phyloP scores from a whole-genome alignment of 2,329 filamentous ascomycete genomes.

The Scedosporium dehoogii region DNA sequence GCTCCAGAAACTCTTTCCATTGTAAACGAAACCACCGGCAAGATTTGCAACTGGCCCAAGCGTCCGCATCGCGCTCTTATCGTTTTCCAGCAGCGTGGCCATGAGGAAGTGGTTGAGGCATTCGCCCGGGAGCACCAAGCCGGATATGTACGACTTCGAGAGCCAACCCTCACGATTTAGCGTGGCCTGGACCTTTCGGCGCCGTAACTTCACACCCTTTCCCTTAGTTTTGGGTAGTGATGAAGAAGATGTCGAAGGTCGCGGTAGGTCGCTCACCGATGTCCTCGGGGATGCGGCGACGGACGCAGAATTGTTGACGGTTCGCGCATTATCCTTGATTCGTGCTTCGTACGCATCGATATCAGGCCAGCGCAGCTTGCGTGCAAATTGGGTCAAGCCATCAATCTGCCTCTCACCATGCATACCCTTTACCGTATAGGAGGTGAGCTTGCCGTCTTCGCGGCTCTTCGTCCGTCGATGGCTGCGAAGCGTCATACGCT shows the following conservation, averaged over 20 bases:
- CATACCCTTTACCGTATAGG: conserved; percentile 44
- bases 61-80: conserved; percentile 45
- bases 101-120: conserved; percentile 54
- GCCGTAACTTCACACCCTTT: conserved; percentile 25
- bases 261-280: conserved; percentile 8
- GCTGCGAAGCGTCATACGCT: conserved; percentile 34
- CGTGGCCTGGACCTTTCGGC: conserved; percentile 45
- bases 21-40: conserved; percentile 55
- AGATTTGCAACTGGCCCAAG: conserved; percentile 53
- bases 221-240: background rate
- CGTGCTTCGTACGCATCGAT: conserved; percentile 40
- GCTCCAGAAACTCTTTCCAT: conserved; percentile 59
- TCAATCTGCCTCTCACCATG: conserved; percentile 49
- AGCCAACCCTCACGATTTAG: conserved; percentile 55
- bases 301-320: conserved; percentile 1
- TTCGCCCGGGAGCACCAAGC: conserved; percentile 55
- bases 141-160: conserved; percentile 57
- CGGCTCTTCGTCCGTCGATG: conserved; percentile 16
- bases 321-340: conserved; percentile 18
- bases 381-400: conserved; percentile 54
- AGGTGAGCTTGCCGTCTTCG: conserved; percentile 18
- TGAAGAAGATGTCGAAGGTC: background rate
- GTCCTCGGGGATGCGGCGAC: background rate
- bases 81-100: conserved; percentile 55
- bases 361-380: conserved; percentile 52